Evolutionary conservation across 805 yeast genomes (phyloP), one percentile per base, ranked within the genome.

Genomic region (Nakazawaea ernobii): DNA sequence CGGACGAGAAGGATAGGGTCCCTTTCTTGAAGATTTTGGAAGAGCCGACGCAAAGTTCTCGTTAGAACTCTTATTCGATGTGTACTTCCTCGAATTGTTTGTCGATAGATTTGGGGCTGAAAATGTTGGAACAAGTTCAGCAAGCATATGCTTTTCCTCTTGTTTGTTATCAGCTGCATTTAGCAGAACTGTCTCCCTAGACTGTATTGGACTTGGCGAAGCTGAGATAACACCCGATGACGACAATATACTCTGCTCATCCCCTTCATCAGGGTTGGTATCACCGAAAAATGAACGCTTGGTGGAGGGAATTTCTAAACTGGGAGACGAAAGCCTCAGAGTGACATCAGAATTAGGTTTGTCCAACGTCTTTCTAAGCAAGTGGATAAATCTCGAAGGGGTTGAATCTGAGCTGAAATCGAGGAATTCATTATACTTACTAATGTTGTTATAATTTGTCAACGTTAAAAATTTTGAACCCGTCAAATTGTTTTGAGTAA

Each of bases 381-480:
- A 62, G 50, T 72, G 80, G 48, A 79, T 80, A 66, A 74, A 91
- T 52, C 77, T 73, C 50, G 70, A 74, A 51, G 73, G 86, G 4
- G 78, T 75, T 0, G 76, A 71, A 32, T 69, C 73, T 46, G 75
- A 75, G 17, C 74, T 69, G 0, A 72, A 62, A 6, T 73, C 71
- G 20, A 77, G 54, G 49, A 63, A 66, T 39, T 55, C 66, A 58
- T 28, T 57, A 54, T 47, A 66, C 56, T 53, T 57, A 53, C 53
- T 61, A 51, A 59, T 52, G 32, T 53, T 74, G 39, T 82, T 87
- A 59, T 84, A 85, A 38, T 82, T 86, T 42, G 80, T 74, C 54
- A 90, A 67, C 43, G 77, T 80, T 24, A 89, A 62, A 55, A 90
- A 89, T 27, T 74, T 67, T 40, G 78, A 74, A 0, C 90, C 89